phyloP scores from a whole-genome alignment of 2,329 filamentous ascomycete species.

The Colletotrichum sp. region DNA sequence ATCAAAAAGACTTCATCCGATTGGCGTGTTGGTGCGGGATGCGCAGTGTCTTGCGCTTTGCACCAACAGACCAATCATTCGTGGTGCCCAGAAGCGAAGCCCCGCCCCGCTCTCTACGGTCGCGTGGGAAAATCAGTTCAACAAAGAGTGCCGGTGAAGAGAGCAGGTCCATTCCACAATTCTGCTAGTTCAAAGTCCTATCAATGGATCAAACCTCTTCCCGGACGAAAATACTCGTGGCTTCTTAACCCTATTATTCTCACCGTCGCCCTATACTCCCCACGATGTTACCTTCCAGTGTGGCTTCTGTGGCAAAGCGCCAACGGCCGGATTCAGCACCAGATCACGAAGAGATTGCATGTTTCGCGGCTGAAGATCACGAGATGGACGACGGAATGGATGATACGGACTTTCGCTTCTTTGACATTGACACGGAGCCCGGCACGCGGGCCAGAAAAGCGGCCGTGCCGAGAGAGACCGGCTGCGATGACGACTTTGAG shows the following conservation, averaged over 20 bases:
- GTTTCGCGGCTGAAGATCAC: neutral
- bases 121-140: neutral
- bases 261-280: neutral
- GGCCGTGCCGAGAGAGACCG: neutral
- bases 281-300: neutral
- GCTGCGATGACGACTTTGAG: neutral
- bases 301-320: neutral
- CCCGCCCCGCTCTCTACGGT: neutral
- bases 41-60: neutral
- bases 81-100: no score
- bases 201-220: neutral
- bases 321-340: neutral
- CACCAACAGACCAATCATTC: neutral
- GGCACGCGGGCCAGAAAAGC: neutral
- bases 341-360: neutral
- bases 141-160: neutral
- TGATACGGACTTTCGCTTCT: neutral
- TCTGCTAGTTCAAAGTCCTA: neutral
- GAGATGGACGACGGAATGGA: neutral
- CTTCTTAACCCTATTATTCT: neutral
- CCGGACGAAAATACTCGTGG: neutral
- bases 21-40: neutral
- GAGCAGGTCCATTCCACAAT: neutral
- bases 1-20: neutral
- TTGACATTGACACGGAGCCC: neutral